Evolutionary conservation across 2,329 filamentous ascomycete genomes (phyloP).

Genomic region (Alternaria longipes): DNA sequence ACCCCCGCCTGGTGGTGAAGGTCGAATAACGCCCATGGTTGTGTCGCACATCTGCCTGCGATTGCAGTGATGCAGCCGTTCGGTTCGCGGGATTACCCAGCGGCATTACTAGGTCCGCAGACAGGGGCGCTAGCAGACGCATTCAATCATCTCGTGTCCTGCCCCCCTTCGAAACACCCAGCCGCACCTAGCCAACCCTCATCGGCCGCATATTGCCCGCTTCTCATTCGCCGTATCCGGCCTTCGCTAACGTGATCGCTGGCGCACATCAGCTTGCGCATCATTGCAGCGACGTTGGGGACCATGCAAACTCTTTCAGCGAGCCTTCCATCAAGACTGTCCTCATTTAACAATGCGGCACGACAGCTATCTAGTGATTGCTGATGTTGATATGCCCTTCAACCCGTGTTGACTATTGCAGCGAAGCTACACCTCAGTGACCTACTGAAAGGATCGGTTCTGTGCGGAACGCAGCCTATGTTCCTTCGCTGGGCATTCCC

Average conservation of each 20-base stretch:
- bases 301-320: not conserved
- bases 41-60: constrained; percentile 20
- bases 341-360: not conserved
- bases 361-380: not conserved
- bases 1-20: constrained; percentile 1
- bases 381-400: not conserved
- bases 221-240: constrained; percentile 32
- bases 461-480: constrained; percentile 11
- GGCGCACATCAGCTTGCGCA: constrained; percentile 25
- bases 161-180: constrained; percentile 24
- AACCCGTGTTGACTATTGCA: not conserved
- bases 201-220: constrained; percentile 27
- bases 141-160: constrained; percentile 26
- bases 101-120: constrained; percentile 17
- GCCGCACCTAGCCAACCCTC: constrained; percentile 21
- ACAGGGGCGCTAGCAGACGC: constrained; percentile 25
- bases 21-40: constrained; percentile 10
- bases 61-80: constrained; percentile 28
- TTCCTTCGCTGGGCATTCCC: constrained; percentile 4
- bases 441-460: constrained; percentile 8
- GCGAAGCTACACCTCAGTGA: not conserved
- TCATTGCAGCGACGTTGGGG: constrained; percentile 2
- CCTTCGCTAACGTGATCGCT: constrained; percentile 21
- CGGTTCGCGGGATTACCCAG: constrained; percentile 24
- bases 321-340: constrained; percentile 2